These are phyloP conservation scores for Pyrenochaeta sp. DNA, from an alignment of 2,329 filamentous ascomycete genomes.

Conservation along the genomic window DNA sequence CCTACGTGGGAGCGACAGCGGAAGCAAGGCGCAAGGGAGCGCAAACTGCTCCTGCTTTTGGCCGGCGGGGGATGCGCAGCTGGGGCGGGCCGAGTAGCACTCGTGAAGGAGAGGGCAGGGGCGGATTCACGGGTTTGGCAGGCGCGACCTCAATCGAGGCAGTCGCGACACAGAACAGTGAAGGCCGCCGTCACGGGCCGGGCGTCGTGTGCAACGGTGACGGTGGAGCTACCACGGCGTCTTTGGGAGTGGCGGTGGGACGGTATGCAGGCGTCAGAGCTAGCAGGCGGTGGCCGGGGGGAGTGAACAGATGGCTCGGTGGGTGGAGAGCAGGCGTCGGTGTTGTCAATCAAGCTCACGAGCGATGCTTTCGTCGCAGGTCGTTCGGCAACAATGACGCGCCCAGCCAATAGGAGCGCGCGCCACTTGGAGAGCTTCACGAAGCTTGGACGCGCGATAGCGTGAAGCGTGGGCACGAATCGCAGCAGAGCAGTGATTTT, in stretches of 20 bases:
- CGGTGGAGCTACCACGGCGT: conserved; percentile 4
- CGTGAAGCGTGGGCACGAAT: not conserved
- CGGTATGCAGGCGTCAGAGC: conserved; percentile 21
- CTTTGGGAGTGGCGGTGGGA: conserved; percentile 15
- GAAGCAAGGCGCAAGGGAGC: conserved; percentile 26
- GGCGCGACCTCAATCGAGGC: conserved; percentile 13
- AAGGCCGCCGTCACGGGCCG: conserved; percentile 18
- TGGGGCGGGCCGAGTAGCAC: not conserved
- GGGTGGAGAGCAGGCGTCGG: conserved; percentile 16
- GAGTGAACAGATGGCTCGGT: conserved; percentile 12
- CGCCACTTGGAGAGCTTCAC: not conserved
- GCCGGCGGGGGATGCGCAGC: not conserved
- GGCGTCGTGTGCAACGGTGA: conserved; percentile 20
- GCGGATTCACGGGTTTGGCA: conserved; percentile 5
- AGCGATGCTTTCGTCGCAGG: conserved; percentile 6
- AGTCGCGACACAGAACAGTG: conserved; percentile 9
- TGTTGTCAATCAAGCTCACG: conserved; percentile 19
- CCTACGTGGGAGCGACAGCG: conserved; percentile 25
- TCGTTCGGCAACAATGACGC: conserved; percentile 21
- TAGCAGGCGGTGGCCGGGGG: conserved; percentile 17
- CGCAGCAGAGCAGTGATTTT: not conserved
- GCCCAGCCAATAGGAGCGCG: conserved; percentile 24
- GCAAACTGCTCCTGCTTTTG: conserved; percentile 6
- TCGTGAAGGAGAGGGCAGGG: conserved; percentile 1
- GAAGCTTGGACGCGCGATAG: conserved; percentile 3